Base-by-base conservation (phyloP, 805 yeast genomes). In the Ogataea trehalophila region DNA sequence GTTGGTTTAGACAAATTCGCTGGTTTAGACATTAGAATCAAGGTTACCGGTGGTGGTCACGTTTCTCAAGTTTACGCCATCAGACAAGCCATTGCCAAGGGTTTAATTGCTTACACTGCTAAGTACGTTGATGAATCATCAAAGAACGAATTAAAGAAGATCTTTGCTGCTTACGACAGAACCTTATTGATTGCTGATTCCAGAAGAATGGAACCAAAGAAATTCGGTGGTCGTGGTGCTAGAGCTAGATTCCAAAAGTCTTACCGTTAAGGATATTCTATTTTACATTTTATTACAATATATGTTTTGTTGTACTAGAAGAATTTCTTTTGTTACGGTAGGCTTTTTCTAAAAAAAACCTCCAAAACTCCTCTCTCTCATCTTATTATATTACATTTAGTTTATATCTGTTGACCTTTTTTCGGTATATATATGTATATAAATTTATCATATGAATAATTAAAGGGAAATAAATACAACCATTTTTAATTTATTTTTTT, bases 151-250 rank as follows among this genome's bases (percentile, higher is more conserved):
- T 85, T 94, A 76, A 94, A 94, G 95, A 91, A 90, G 82, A 85
- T 95, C 69, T 89, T 91, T 80, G 83, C 92, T 62, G 72, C 96
- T 70, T 95, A 91, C 85, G 99, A 94, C 92, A 91, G 96, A 85
- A 89, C 98, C 75, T 86, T 94, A 75, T 86, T 94, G 80, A 94
- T 94, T 76, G 98, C 99, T 69, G 99, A 94, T 78, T 81, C 97
- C 69, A 90, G 99, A 87, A 92, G 96, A 86, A 85, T 91, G 86
- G 99, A 94, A 84, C 99, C 99, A 85, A 94, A 94, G 97, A 94
- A 94, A 85, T 94, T 94, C 83, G 99, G 99, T 84, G 99, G 99
- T 85, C 96, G 95, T 79, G 99, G 99, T 88, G 99, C 99, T 81
- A 94, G 99, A 83, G 94, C 99, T 74, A 92, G 98, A 83, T 92